Base-by-base conservation (phyloP, 2,329 filamentous ascomycete species). In the Stachybotrys elegans region DNA sequence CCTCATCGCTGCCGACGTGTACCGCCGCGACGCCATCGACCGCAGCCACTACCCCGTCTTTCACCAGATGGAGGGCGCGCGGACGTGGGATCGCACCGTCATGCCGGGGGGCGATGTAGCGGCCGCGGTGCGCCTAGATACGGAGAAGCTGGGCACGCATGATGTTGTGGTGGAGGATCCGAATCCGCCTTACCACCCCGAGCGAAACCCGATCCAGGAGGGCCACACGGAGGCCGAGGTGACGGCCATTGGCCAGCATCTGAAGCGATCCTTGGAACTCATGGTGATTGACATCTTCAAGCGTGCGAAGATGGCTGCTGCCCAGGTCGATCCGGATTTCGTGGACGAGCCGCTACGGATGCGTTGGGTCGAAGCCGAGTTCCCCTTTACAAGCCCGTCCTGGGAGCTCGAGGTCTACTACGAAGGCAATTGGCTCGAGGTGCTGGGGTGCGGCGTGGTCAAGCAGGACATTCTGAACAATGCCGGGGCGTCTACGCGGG, bases 321-420 rank as follows among this genome's bases (percentile, higher is more conserved):
- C 73, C 14, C 71, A 69, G 46, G 69, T 70, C 5, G 71, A 78
- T 40, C 69, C 72, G 5, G 57, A 69, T 43, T 72, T 69, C 51
- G 62, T 70, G 17, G 73, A 81, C 40, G 86, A 94, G 57, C 88
- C 90, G 5, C 72, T 97, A 31, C 84, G 82, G 54, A 83, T 96
- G 57, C 81, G 93, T 52, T 98, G 93, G 93, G 84, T 97, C 7
- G 92, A 96, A 65, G 90, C 93, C 2, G 97, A 93, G 67, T 98
- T 98, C 68, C 93, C 93, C 31, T 97, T 97, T 63, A 98, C 93
- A 1, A 91, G 84, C 46, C 93, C 93, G 0, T 93, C 86, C 6
- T 98, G 89, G 87, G 93, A 98, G 63, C 77, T 98, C 20, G 93
- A 98, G 61, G 89, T 98, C 9, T 91, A 88, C 72, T 96, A 92